Base-by-base conservation (phyloP, 192 early-diverging fungal genomes). In the Linnemannia elongata region DNA sequence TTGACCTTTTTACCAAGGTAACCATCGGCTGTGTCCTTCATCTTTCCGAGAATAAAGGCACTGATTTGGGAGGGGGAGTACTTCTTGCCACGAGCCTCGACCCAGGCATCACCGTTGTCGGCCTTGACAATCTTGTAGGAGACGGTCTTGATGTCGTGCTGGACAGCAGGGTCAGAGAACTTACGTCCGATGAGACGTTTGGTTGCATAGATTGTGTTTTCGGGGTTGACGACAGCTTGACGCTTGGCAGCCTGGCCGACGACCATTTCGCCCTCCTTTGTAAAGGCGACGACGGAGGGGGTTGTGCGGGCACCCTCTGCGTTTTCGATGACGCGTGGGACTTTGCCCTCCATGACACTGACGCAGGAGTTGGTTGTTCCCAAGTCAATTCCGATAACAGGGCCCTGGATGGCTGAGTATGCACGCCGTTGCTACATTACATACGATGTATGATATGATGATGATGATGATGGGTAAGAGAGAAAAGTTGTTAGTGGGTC, bases 351-450 rank as follows among this genome's bases (percentile, higher is more conserved):
- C 97, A 98, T 99, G 35, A 98, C 95, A 69, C 97, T 95, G 45
- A 99, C 99, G 88, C 99, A 99, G n/a, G 98, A 99, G 94, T 99
- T 99, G 82, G 99, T 99, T 39, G 99, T 99, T 68, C 99, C 99
- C 78, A 99, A 92, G 94, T 99, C 99, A 83, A 99, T 98, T 89
- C 99, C 99, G 80, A 99, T 98, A 49, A 99, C 97, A 60, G 87
- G 91, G 18, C 91, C 90, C 93, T 97, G 97, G 90, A 98, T 78
- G 1, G 76, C 85, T 47, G 85, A 47, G 30, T 78, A 87, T 20
- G 79, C 75, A n/a, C 85, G 85, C 13, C 85, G 55, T 75, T 87
- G 85, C 85, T 86, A 73, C 49, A 22, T 18, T 52, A 52, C 49
- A 18, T 39, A n/a, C 1, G 27, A 47, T 10, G 38, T 39, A 39